Conservation (phyloP, 495 filamentous ascomycete genomes). For the Astrothelium macrocarpum region DNA sequence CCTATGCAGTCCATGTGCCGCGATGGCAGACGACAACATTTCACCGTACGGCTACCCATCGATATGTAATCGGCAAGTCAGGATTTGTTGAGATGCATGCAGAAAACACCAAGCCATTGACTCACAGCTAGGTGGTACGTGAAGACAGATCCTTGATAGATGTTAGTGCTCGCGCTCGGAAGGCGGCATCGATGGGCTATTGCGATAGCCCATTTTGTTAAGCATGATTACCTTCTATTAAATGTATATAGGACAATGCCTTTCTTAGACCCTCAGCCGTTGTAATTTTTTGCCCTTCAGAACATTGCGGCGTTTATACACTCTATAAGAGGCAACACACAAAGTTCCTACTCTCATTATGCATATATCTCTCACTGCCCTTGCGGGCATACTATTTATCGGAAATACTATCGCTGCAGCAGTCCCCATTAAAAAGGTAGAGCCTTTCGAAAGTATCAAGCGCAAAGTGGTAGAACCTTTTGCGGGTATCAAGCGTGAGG, state of each 20-base stretch:
- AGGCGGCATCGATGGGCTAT: neutral
- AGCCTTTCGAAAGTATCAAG: slow-evolving; percentile 1
- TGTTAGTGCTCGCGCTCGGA: neutral
- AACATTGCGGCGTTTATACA: neutral
- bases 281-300: neutral
- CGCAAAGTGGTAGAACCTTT: neutral
- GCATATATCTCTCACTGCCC: neutral
- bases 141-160: neutral
- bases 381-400: neutral
- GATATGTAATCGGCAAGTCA: neutral
- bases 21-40: neutral
- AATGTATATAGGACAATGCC: neutral
- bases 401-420: neutral
- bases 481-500: neutral
- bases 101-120: neutral
- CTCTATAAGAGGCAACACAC: neutral
- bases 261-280: neutral
- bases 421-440: neutral
- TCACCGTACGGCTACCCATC: neutral
- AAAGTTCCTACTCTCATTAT: neutral
- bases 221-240: neutral
- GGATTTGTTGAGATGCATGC: neutral
- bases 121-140: neutral
- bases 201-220: neutral
- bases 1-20: neutral